Conservation (phyloP, 2,329 filamentous ascomycete species). For the Cladosporium sp. region DNA sequence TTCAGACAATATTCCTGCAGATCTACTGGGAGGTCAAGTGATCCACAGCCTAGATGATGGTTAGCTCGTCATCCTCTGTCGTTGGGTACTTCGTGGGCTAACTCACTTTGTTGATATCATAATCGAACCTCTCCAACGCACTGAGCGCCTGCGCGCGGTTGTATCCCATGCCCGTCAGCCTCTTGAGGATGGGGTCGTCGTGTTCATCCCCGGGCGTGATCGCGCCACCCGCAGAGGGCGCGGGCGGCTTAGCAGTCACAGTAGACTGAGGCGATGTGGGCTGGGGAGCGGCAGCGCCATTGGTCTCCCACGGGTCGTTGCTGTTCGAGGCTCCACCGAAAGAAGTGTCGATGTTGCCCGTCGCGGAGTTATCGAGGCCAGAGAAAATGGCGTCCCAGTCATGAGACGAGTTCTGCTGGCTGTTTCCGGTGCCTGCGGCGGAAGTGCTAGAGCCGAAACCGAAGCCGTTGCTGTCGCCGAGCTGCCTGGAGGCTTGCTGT, state of each 20-base stretch:
- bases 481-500: constrained; percentile 31
- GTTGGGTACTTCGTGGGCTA: background rate
- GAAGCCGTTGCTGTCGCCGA: constrained; percentile 22
- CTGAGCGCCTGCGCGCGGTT: constrained; percentile 63
- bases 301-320: constrained; percentile 25
- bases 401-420: constrained; percentile 48
- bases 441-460: constrained; percentile 15
- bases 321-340: constrained; percentile 10
- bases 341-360: constrained; percentile 21
- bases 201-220: constrained; percentile 67
- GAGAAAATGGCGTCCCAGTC: constrained; percentile 97
- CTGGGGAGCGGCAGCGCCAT: constrained; percentile 14
- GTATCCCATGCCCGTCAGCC: constrained; percentile 86
- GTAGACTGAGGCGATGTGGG: constrained; percentile 12
- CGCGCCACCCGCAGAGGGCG: constrained; percentile 29
- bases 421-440: constrained; percentile 15
- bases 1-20: background rate
- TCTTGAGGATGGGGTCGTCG: constrained; percentile 87
- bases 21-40: constrained; percentile 15
- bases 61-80: background rate
- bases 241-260: constrained; percentile 7
- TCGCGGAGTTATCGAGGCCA: constrained; percentile 55
- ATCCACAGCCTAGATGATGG: constrained; percentile 15
- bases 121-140: constrained; percentile 90
- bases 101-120: constrained; percentile 87